These are phyloP conservation scores for Mucor sp. DNA, from an alignment of 371 early-diverging fungal species.

Conservation along the genomic window DNA sequence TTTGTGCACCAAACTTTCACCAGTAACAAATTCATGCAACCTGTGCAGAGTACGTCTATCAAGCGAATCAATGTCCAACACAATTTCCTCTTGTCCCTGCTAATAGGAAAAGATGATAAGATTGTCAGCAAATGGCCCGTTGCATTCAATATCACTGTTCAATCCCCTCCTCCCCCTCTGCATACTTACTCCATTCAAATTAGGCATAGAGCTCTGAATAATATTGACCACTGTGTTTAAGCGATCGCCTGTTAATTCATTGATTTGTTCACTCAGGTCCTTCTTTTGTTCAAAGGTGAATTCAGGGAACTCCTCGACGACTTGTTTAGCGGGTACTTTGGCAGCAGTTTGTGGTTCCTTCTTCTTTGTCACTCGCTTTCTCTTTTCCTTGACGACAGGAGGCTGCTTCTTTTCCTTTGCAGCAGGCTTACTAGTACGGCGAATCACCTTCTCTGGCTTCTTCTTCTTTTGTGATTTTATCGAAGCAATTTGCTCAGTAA, in stretches of 20 bases:
- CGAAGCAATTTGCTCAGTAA: slow-evolving; percentile 66
- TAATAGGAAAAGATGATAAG: slow-evolving; percentile 10
- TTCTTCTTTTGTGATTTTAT: slow-evolving; percentile 64
- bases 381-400: slow-evolving; percentile 22
- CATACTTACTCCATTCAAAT: slow-evolving; percentile 65
- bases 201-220: slow-evolving; percentile 85
- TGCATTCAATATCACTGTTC: neutral
- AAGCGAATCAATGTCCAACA: slow-evolving; percentile 93
- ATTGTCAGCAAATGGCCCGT: neutral
- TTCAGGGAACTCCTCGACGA: slow-evolving; percentile 46
- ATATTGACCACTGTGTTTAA: slow-evolving; percentile 82
- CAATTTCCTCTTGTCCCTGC: slow-evolving; percentile 87
- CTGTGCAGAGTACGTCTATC: slow-evolving; percentile 81
- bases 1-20: slow-evolving; percentile 43
- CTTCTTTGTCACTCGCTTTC: slow-evolving; percentile 22
- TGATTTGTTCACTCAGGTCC: slow-evolving; percentile 85
- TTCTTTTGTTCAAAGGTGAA: slow-evolving; percentile 91
- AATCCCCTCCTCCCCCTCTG: neutral
- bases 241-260: slow-evolving; percentile 74
- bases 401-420: slow-evolving; percentile 27
- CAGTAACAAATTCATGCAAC: slow-evolving; percentile 84
- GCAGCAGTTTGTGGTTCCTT: slow-evolving; percentile 1
- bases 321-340: slow-evolving; percentile 8
- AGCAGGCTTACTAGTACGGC: slow-evolving; percentile 19
- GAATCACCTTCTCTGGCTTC: slow-evolving; percentile 40